A percentile compares a stretch with the other conserved stretches of the same genome.
phyloP scores from a whole-genome alignment of 176 grass and related monocot species.

The Poa annua region DNA sequence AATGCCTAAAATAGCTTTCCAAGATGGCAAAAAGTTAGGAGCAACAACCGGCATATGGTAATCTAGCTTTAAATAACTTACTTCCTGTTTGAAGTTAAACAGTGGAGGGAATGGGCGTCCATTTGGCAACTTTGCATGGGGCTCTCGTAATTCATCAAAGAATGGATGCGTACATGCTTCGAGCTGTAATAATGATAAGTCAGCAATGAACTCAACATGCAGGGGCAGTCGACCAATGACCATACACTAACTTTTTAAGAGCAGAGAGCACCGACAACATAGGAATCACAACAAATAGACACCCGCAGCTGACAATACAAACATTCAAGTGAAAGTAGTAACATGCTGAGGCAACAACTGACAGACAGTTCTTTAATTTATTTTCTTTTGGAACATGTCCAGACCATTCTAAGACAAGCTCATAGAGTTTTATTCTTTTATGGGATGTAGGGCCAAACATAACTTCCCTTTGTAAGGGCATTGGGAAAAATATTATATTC shows the following conservation, averaged over 20 bases:
- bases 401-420: conserved; percentile 19
- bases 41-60: not conserved
- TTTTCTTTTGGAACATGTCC: not conserved
- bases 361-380: not conserved
- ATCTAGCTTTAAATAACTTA: conserved; percentile 50
- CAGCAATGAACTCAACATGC: conserved; percentile 5
- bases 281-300: conserved; percentile 21
- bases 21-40: not conserved
- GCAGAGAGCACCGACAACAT: not conserved
- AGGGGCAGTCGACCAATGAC: not conserved
- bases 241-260: conserved; percentile 2
- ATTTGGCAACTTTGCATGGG: conserved; percentile 72
- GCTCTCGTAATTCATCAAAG: conserved; percentile 78
- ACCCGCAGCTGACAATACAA: not conserved
- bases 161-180: conserved; percentile 74
- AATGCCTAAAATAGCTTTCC: not conserved
- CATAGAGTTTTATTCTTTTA: not conserved
- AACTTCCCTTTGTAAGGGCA: not conserved
- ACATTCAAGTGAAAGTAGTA: not conserved
- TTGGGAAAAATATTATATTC: not conserved
- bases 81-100: conserved; percentile 82
- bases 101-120: conserved; percentile 71
- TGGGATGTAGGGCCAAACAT: not conserved
- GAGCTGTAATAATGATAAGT: conserved; percentile 43
- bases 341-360: not conserved